Evolutionary conservation across 129 eudicot species (phyloP), one percentile per base, ranked within the genome.

Genomic region (Saussurea involucrata): DNA sequence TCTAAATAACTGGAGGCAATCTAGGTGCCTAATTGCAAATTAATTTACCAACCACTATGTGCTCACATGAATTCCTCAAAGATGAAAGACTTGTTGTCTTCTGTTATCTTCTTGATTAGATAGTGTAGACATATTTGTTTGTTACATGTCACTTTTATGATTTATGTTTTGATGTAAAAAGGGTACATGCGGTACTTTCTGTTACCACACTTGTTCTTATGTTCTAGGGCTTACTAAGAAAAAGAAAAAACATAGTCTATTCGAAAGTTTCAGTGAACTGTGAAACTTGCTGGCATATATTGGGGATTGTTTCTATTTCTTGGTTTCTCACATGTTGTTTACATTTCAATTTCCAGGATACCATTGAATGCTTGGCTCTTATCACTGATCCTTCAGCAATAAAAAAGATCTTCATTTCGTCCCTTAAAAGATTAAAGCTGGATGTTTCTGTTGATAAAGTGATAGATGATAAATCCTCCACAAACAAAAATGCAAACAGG

Each of bases 301-400:
- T 68, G 29, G 36, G 7, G 37, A 20, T 17, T 77, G 34, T 53
- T 57, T 66, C 27, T 27, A 12, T 58, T 28, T 17, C 40, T 66
- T 75, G 28, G 13, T 6, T 8, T 32, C 68, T 82, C 32, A 75
- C 63, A 79, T 37, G 58, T 22, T 74, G 29, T 72, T 69, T 69
- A 6, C 20, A 18, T 80, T 76, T 83, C 20, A 24, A 73, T 74
- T 63, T 31, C 29, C 88, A 95, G 99, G 92, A 86, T 72, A 88
- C 97, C 63, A 86, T 95, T 75, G 72, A 73, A 42, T 89, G 96
- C 87, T 72, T 95, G 87, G 87, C 86, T 65, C 84, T 87, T 13
- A 81, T 95, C 42, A 72, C 91, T n/a, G 96, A 95, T 69, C 77
- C 97, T 71, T 84, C 85, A 1, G 65, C 84, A 37, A 82, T 83